Percentiles rank a stretch among this genome's conserved stretches.
These are phyloP conservation scores for Chrysopogon serrulatus DNA, from an alignment of 176 grass and related monocot genomes.

Conservation along the genomic window DNA sequence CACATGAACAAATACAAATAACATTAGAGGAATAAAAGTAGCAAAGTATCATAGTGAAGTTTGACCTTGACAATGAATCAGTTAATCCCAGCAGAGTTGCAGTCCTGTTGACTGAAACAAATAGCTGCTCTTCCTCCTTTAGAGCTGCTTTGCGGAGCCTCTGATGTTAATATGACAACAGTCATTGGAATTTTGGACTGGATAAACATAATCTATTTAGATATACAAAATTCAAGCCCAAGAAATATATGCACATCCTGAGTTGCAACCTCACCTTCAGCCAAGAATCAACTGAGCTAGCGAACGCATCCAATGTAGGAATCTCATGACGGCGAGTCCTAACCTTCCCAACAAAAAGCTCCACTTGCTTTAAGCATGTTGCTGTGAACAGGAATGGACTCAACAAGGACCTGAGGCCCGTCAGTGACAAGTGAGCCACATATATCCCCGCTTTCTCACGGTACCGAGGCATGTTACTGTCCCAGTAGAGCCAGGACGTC, in stretches of 20 bases:
- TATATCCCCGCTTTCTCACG: constrained; percentile 51
- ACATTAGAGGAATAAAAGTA: background rate
- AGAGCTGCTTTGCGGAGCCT: constrained; percentile 62
- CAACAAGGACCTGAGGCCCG: constrained; percentile 46
- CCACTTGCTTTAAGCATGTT: constrained; percentile 78
- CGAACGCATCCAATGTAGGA: constrained; percentile 67
- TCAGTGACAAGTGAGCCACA: constrained; percentile 54
- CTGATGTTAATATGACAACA: constrained; percentile 41
- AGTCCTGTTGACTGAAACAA: constrained; percentile 33
- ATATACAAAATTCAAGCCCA: background rate
- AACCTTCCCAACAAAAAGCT: constrained; percentile 64
- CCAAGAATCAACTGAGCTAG: constrained; percentile 74
- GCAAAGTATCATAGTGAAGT: background rate
- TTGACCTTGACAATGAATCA: constrained; percentile 77
- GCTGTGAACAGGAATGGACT: constrained; percentile 58
- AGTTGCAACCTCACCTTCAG: constrained; percentile 56
- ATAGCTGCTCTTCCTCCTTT: constrained; percentile 69
- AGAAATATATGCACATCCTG: background rate
- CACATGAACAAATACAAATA: background rate
- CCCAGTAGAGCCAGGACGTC: constrained; percentile 59
- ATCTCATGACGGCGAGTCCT: background rate
- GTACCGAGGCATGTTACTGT: constrained; percentile 32
- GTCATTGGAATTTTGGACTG: constrained; percentile 8
- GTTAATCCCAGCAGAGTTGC: constrained; percentile 69
- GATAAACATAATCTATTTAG: background rate